Evolutionary conservation across 192 early-diverging fungal species (phyloP).

Genomic region (Podila horticola): DNA sequence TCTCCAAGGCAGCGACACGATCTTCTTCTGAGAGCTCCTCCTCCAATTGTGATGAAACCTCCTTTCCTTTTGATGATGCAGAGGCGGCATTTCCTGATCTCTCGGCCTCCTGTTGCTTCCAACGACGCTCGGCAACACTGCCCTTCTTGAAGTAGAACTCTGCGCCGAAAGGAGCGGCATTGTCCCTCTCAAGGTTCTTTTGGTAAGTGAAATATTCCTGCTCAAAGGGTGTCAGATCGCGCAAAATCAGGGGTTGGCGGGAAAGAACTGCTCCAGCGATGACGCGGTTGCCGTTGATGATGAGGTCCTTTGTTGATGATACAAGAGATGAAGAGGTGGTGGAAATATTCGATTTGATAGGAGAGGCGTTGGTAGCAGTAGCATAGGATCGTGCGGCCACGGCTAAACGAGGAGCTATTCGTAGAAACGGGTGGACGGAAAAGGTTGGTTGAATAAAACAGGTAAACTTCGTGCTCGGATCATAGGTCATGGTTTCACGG

Average conservation of each 20-base stretch:
- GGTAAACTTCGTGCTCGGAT: too few relatives aligned
- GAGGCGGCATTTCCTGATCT: constrained; percentile 17
- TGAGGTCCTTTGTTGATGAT: constrained; percentile 45
- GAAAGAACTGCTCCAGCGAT: constrained; percentile 73
- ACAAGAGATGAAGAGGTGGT: constrained; percentile 30
- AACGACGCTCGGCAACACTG: constrained; percentile 70
- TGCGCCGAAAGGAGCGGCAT: constrained; percentile 64
- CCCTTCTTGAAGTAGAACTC: constrained; percentile 88
- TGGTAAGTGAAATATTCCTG: constrained; percentile 75
- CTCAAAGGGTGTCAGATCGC: constrained; percentile 71
- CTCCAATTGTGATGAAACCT: constrained; percentile 13
- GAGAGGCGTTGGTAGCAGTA: constrained; percentile 15
- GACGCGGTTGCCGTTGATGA: constrained; percentile 55
- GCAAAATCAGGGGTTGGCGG: constrained; percentile 74
- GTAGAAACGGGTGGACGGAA: neutral
- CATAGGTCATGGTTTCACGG: too few relatives aligned
- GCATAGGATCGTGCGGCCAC: constrained; percentile 32
- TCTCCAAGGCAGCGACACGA: constrained; percentile 53
- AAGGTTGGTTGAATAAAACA: too few relatives aligned
- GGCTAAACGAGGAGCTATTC: constrained; percentile 23
- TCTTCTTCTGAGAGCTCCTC: constrained; percentile 53
- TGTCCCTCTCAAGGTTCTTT: constrained; percentile 64
- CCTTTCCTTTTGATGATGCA: constrained; percentile 14
- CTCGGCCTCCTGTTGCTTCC: constrained; percentile 61
- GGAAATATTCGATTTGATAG: constrained; percentile 49